Base-by-base conservation (phyloP, 1,284 basidiomycete species). In the Tilletiopsis washingtonensis region DNA sequence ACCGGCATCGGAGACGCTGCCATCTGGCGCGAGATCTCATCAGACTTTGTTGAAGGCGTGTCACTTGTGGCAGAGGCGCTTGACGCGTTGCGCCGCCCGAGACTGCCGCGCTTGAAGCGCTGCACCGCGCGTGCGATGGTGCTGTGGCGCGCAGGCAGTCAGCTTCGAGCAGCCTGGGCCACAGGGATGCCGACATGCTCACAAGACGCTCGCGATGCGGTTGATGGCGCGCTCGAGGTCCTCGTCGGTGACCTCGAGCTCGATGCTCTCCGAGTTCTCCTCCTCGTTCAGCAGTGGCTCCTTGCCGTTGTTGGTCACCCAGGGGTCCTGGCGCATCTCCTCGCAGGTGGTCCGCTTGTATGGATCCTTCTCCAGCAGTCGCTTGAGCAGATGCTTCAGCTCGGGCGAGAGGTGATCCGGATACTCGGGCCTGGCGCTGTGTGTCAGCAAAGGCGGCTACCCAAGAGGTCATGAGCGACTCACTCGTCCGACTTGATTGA, bases 401-500 rank as follows among this genome's bases (percentile, higher is more conserved):
- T 56, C 51, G 3, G 43, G 23, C 1, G 63, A 67, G 20, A 71
- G 56, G 34, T 61, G 56, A 5, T 43, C 45, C 4, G 62, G 65
- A 36, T 63, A 65, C 12, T 52, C 57, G 41, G 65, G 65, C 20
- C 49, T 51, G 49, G 21, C 17, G 24, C 17, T 45, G 20, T n/a
- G 25, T 17, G 34, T 7, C 3, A 39, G 32, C 32, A 34, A 2
- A 34, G 32, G 32, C n/a, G 32, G 12, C 9, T 32, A 37, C n/a
- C n/a, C n/a, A n/a, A n/a, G n/a, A n/a, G n/a, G n/a, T n/a, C n/a
- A n/a, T n/a, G n/a, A n/a, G 34, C 4, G 15, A 24, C 48, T 50
- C 43, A 50, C 47, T 66, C 61, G 32, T 76, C 67, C 27, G 74
- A 71, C 45, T 74, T 71, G 53, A 81, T 79, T 14, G 75, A 57